phyloP scores from a whole-genome alignment of 2,329 filamentous ascomycete genomes.

The Didymella pomorum region DNA sequence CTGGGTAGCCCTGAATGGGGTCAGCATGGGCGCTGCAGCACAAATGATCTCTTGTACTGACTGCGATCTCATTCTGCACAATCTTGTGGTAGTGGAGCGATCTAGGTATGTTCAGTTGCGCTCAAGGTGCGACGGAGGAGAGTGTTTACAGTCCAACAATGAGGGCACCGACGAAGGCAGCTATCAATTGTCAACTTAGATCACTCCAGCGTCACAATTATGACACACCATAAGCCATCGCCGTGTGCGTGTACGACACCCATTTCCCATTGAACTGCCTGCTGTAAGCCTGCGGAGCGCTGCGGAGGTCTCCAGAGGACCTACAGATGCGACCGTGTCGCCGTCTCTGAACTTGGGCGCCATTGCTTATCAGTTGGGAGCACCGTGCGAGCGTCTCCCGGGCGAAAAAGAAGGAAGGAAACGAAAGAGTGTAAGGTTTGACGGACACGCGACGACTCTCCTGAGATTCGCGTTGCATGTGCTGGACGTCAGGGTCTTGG shows the following conservation, averaged over 20 bases:
- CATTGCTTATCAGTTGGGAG: constrained; percentile 52
- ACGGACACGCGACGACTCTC: constrained; percentile 34
- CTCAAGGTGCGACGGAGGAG: constrained; percentile 16
- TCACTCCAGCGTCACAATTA: no score
- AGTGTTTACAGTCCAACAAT: constrained; percentile 68
- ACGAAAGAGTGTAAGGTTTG: constrained; percentile 39
- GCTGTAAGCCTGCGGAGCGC: constrained; percentile 42
- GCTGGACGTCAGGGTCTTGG: constrained; percentile 25
- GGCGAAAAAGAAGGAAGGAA: constrained; percentile 29
- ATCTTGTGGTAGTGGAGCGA: constrained; percentile 95
- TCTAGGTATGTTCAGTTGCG: constrained; percentile 50
- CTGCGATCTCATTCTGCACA: constrained; percentile 93
- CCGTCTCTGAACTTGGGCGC: constrained; percentile 69
- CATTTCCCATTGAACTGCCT: constrained; percentile 80
- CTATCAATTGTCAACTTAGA: constrained; percentile 53
- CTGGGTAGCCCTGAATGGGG: constrained; percentile 61
- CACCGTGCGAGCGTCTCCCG: background rate
- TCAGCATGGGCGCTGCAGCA: constrained; percentile 21
- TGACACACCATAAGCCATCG: constrained; percentile 72
- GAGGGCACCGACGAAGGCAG: constrained; percentile 86
- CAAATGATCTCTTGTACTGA: constrained; percentile 38
- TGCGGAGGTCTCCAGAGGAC: constrained; percentile 29
- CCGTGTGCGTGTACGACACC: constrained; percentile 88
- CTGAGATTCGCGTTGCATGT: constrained; percentile 35
- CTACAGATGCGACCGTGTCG: constrained; percentile 67